A percentile compares a stretch with the other conserved stretches of the same genome.
These are phyloP conservation scores for Fraxinus albicans DNA, from an alignment of 305 asterid genomes.

Conservation along the genomic window DNA sequence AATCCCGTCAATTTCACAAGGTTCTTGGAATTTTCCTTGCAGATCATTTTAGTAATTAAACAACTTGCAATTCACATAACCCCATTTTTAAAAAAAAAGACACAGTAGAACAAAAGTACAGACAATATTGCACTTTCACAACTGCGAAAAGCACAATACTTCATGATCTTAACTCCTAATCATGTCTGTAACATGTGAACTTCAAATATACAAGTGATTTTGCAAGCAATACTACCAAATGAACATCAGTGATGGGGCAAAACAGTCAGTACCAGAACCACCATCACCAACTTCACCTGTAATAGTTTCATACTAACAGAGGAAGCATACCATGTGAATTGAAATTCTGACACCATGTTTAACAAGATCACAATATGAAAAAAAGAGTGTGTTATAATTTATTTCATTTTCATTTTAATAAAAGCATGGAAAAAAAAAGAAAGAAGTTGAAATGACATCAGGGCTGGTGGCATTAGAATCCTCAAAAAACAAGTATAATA, in stretches of 20 bases:
- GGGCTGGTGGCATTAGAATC: conserved; percentile 4
- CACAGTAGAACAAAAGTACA: neutral
- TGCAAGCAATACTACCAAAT: neutral
- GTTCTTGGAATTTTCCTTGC: neutral
- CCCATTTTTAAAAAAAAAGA: neutral
- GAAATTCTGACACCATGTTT: neutral
- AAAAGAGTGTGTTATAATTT: neutral
- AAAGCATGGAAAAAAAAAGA: neutral
- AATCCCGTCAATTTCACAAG: neutral
- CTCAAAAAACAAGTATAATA: neutral
- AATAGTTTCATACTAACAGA: neutral
- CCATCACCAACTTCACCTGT: neutral
- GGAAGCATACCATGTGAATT: neutral
- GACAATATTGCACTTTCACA: neutral
- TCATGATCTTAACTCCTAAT: neutral
- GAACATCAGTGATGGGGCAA: neutral
- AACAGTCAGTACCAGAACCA: neutral
- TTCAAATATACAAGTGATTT: no score
- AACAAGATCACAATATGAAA: neutral
- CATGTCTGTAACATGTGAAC: neutral
- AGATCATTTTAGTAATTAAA: neutral
- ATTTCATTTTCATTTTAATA: neutral
- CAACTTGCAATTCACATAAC: neutral
- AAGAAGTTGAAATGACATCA: neutral
- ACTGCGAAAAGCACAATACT: neutral